Evolutionary conservation across 306 rosid genomes (phyloP), one percentile per base, ranked within the genome.

Genomic region (Herpetospermum pedunculosum): DNA sequence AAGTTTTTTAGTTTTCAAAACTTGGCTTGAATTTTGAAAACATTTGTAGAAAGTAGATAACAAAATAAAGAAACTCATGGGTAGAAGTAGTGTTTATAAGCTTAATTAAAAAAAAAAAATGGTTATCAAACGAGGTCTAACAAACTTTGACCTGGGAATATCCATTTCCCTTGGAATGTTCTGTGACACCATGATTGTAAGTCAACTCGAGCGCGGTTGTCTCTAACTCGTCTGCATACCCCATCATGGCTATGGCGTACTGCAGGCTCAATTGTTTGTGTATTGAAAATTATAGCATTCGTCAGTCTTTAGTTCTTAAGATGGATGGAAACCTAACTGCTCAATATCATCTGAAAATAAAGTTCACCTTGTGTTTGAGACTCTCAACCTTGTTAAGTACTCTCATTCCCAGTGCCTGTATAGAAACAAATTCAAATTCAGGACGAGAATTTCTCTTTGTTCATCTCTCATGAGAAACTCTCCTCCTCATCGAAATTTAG

Each of bases 101-200:
- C n/a, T n/a, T n/a, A n/a, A n/a, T n/a, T n/a, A n/a, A n/a, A n/a
- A n/a, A n/a, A n/a, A n/a, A n/a, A n/a, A n/a, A n/a, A n/a, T n/a
- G n/a, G n/a, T n/a, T n/a, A n/a, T n/a, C n/a, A n/a, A n/a, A n/a
- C n/a, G n/a, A n/a, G n/a, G n/a, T n/a, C n/a, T 2, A 38, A 23
- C 1, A 2, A 41, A 12, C 48, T 67, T 38, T 70, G 73, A 92
- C 98, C 90, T 90, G 98, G 2, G 97, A 92, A 86, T 92, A 92
- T 69, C 96, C 98, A 84, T 88, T 88, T 77, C 97, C 98, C 82
- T 92, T 90, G 40, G 97, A 80, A 76, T 90, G 91, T 68, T 90
- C 93, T 16, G 90, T 88, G 82, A 87, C 97, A 67, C 89, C 97
- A 82, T 92, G 91, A 82, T 92, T 92, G 78, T 90, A 92, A 44